Evolutionary conservation across 1,139 yeast genomes (phyloP), one percentile per base, ranked within the genome.

Genomic region (Pichia sp.): DNA sequence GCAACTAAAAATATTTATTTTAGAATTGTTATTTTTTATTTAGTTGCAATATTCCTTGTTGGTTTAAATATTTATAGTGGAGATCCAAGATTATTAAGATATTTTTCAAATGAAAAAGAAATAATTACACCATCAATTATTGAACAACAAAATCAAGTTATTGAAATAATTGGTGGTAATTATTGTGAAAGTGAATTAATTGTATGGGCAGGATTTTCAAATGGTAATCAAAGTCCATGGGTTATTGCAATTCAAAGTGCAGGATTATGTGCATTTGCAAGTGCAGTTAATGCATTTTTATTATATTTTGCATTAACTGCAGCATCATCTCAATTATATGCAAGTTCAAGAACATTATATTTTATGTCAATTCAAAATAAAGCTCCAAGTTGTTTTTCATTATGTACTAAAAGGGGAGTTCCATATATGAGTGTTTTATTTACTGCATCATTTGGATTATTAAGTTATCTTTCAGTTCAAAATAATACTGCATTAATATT

Each of bases 181-280:
- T 53, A 57, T 33, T 71, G 74, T 49, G 48, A 61, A 2, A 58
- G 66, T 38, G 61, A 61, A n/a, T 56, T 70, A 0, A 54, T 67
- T 1, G 61, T 67, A 3, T 73, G 69, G 65, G 78, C 74, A 1
- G 82, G 81, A 0, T 72, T 67, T 53, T 72, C 78, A 5, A 79
- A 76, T 59, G 86, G 85, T 7, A 77, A 78, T 49, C 86, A 80
- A 62, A 78, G 83, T 52, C 90, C 95, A 0, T 86, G 92, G 89
- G 76, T 85, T 27, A 81, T 86, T 38, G 94, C 95, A 0, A 66
- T 86, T 34, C 89, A 83, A 61, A 74, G 80, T 50, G 82, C 83
- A 0, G 85, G 86, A 1, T 64, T 77, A 31, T 86, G 95, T 60
- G 62, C 73, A 2, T 73, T 80, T 53, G 79, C 88, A 9, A 66